Evolutionary conservation across 805 yeast genomes (phyloP).

Genomic region (Kluyveromyces dobzhanskii): DNA sequence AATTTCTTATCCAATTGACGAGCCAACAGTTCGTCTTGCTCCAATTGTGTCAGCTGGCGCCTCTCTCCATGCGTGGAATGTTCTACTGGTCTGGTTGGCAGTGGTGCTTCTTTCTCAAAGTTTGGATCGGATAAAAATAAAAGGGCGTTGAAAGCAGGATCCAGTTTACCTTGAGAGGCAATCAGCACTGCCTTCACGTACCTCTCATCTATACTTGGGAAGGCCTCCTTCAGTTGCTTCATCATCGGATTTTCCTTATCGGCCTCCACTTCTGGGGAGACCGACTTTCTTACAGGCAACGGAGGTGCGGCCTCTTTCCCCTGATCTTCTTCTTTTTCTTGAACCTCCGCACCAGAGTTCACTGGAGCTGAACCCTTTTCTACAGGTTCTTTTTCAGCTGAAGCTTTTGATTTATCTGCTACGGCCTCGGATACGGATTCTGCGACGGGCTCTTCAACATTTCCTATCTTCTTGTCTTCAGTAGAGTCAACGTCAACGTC

Average conservation of each 20-base stretch:
- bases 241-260: constrained; percentile 18
- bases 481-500: background rate
- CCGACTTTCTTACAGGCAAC: constrained; percentile 19
- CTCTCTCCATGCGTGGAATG: constrained; percentile 24
- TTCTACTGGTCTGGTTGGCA: constrained; percentile 31
- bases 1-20: constrained; percentile 67
- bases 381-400: background rate
- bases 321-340: constrained; percentile 9
- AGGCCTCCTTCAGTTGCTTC: constrained; percentile 70
- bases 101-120: constrained; percentile 40
- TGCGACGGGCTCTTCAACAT: too few relatives aligned
- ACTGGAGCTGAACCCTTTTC: too few relatives aligned
- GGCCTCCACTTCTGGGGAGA: background rate
- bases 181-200: constrained; percentile 71
- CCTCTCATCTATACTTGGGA: constrained; percentile 68
- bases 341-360: too few relatives aligned
- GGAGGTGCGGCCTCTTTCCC: constrained; percentile 16
- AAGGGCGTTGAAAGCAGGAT: constrained; percentile 83
- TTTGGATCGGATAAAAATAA: constrained; percentile 71
- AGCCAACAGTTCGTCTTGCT: constrained; percentile 77
- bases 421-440: constrained; percentile 2
- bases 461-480: background rate
- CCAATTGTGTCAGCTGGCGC: constrained; percentile 36
- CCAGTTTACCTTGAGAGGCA: constrained; percentile 75
- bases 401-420: constrained; percentile 5